Evolutionary conservation across 2,329 filamentous ascomycete genomes (phyloP), one percentile per base, ranked within the genome.

Genomic region (Microdochium paspali): DNA sequence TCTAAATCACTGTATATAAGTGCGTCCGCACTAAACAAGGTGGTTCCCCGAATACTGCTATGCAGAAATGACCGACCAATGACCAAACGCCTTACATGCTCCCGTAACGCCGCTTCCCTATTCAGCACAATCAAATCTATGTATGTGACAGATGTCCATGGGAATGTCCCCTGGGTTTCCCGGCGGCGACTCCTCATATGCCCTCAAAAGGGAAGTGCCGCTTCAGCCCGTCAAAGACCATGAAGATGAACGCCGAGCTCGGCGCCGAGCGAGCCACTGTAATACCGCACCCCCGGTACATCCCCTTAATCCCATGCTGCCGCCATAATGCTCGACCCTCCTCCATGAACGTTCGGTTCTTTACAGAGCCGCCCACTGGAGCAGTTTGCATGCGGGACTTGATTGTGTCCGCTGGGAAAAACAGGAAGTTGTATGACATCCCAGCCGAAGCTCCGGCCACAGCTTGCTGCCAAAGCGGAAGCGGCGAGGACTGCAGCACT

Each of bases 161-260:
- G 7, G 31, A 24, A 23, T 25, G 3, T 26, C 20, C n/a, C 26
- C 26, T 13, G 26, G 13, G 26, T 28, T 13, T 7, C 13, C 13
- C 13, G 20, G 26, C 10, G 25, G n/a, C 26, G 3, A 47, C 20
- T 28, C 35, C 31, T 35, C 18, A 40, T n/a, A 18, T 21, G 18
- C 18, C 18, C 49, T 68, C 65, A 54, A 79, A 56, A 28, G 77
- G 73, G 58, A 93, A 76, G 55, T 80, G 71, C 53, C 73, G 76
- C 69, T 90, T 90, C 64, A 98, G 66, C 13, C 83, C 85, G 67
- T 97, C 93, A 62, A 90, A 97, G 51, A 97, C 82, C 51, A 93
- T 90, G 61, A 98, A 98, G 51, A 98, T 98, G 61, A 97, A 90
- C 7, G 93, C 93, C n/a, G 90, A 96, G 65, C 90, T 96, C 2